phyloP scores from a whole-genome alignment of 208 protist genomes.

The Leptomonas pyrrhocoris region DNA sequence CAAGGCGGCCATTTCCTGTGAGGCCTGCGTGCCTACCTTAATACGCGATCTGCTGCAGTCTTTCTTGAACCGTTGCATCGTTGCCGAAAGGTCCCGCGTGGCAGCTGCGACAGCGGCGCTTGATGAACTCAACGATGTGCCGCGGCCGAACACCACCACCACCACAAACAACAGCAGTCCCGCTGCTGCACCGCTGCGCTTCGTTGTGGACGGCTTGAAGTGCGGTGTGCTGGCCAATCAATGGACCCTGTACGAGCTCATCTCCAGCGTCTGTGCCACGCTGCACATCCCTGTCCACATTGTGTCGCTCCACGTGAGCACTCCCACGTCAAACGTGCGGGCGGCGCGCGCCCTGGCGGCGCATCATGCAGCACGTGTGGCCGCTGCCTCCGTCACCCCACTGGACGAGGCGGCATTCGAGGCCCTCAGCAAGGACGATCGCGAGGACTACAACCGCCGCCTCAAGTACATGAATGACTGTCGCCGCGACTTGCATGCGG shows the following conservation, averaged over 20 bases:
- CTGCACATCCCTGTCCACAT: conserved; percentile 48
- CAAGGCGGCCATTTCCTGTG: neutral
- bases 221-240: conserved; percentile 60
- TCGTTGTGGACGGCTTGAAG: conserved; percentile 77
- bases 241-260: conserved; percentile 49
- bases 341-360: conserved; percentile 38
- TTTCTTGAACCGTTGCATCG: conserved; percentile 28
- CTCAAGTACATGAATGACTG: conserved; percentile 87
- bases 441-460: conserved; percentile 69
- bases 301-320: conserved; percentile 69
- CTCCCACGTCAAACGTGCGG: conserved; percentile 62
- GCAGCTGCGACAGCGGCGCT: too few relatives aligned
- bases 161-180: neutral
- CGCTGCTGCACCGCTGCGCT: conserved; percentile 4
- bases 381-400: conserved; percentile 45
- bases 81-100: neutral
- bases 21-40: conserved; percentile 28
- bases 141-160: neutral
- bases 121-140: too few relatives aligned
- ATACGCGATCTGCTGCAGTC: conserved; percentile 34
- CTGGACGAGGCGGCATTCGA: conserved; percentile 84
- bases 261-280: conserved; percentile 43
- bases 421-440: conserved; percentile 42
- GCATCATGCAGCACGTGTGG: conserved; percentile 37
- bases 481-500: conserved; percentile 54